These are phyloP conservation scores for Dryadomyces sulphureus DNA, from an alignment of 2,329 filamentous ascomycete species.

Conservation along the genomic window DNA sequence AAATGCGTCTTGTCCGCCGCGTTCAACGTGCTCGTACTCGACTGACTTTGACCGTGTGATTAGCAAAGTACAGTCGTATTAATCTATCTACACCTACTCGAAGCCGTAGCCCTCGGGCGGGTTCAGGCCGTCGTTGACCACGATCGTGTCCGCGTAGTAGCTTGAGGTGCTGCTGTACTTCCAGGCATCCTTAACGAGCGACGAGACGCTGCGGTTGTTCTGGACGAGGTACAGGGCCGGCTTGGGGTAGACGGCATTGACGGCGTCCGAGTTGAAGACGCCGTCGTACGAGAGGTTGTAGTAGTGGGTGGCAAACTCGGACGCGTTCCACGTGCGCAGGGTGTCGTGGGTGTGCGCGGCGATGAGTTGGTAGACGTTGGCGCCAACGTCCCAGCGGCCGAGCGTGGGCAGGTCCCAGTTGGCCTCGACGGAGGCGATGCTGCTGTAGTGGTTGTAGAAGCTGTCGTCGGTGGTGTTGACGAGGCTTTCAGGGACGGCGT, in stretches of 20 bases:
- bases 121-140: conserved; percentile 16
- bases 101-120: conserved; percentile 13
- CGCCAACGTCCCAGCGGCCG: conserved; percentile 57
- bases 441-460: conserved; percentile 62
- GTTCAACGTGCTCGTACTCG: too few species aligned
- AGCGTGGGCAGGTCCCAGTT: conserved; percentile 59
- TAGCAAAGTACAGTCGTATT: too few species aligned
- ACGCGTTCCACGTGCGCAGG: conserved; percentile 10
- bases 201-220: conserved; percentile 12
- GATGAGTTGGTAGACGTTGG: conserved; percentile 52
- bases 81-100: background rate
- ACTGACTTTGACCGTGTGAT: too few species aligned
- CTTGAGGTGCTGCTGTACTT: conserved; percentile 11
- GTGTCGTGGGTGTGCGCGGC: conserved; percentile 47
- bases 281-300: conserved; percentile 17
- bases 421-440: conserved; percentile 49
- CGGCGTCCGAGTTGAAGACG: conserved; percentile 13
- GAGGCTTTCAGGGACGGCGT: conserved; percentile 50
- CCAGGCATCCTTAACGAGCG: conserved; percentile 13
- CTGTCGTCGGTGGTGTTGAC: conserved; percentile 52
- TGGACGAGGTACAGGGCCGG: conserved; percentile 15
- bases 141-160: conserved; percentile 15
- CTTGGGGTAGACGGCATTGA: conserved; percentile 14
- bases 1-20: too few species aligned
- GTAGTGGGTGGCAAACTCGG: conserved; percentile 9